Base-by-base conservation (phyloP, 2,329 filamentous ascomycete species). In the Aurifilum marmelostoma region DNA sequence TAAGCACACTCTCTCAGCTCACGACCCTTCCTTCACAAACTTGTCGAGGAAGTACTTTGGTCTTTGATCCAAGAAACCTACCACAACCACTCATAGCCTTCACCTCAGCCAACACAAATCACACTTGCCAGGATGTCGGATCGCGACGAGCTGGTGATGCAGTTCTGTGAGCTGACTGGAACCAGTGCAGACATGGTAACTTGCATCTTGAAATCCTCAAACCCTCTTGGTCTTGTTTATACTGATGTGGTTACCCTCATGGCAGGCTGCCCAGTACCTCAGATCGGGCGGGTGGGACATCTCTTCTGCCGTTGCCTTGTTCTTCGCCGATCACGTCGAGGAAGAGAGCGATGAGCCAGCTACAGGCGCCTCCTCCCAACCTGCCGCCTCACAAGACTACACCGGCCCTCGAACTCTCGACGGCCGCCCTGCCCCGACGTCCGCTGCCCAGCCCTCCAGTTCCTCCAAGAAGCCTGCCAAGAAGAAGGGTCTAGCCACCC, bases 251-350 rank as follows among this genome's bases (percentile, higher is more conserved):
- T 58, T 1, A 7, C n/a, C n/a, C 34, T 59, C 14, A 12, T 4
- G 47, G 18, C 71, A 94, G 91, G 91, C 91, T 61, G 83, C 83
- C 67, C 84, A 90, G 71, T 91, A 91, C 73, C 87, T 95, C 9
- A 82, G 83, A 29, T 84, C 85, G 47, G 89, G 86, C 75, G 81
- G 85, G 72, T 93, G 91, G 90, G 86, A 93, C 75, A 80, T 92
- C 58, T 83, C 86, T 72, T 80, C 83, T 12, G 91, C 91, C 21
- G 85, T 87, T 66, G 84, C 87, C 39, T 85, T 88, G 64, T 92
- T 85, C 80, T 92, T 88, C 75, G 82, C 84, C 70, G 83, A 87
- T 68, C 80, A 84, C 43, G n/a, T n/a, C n/a, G 87, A 89, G 34
- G 84, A 87, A 67, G 79, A 76, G 11, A 79, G 80, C 43, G 80